These are phyloP conservation scores for Isoetes taiwanensis DNA, from an alignment of 75 land plant genomes.

Conservation along the genomic window DNA sequence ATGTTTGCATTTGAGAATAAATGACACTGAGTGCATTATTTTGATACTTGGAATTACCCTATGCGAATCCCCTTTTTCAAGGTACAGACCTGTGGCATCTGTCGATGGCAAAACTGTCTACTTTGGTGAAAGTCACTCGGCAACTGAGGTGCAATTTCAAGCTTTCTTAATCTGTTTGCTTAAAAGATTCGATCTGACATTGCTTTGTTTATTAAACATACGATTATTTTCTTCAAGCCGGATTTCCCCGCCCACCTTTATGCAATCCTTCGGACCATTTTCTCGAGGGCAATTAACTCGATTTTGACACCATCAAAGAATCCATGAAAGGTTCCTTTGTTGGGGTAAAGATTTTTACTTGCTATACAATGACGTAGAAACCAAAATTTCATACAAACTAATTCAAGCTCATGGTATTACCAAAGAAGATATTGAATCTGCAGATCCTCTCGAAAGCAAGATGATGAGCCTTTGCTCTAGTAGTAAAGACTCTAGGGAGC, in stretches of 20 bases:
- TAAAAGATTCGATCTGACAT: background rate
- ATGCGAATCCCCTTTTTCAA: no score
- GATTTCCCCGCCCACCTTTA: background rate
- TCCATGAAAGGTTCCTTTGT: background rate
- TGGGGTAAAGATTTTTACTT: no score
- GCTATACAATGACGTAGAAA: no score
- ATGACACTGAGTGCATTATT: no score
- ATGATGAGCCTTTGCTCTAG: background rate
- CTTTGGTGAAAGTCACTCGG: background rate
- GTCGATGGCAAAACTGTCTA: slow-evolving; percentile 6
- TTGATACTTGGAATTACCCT: no score
- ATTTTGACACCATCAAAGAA: background rate
- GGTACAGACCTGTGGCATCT: no score
- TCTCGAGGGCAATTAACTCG: background rate
- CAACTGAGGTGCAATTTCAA: background rate
- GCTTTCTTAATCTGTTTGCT: no score
- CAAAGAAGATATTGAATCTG: background rate
- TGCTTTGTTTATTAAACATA: background rate
- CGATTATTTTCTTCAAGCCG: no score
- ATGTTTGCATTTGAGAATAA: no score
- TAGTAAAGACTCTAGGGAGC: background rate
- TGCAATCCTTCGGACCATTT: background rate
- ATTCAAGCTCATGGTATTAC: no score
- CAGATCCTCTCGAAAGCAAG: background rate
- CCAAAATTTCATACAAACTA: no score